These are phyloP conservation scores for Pseudozyma hubeiensis DNA, from an alignment of 1,284 basidiomycete genomes.

Conservation along the genomic window DNA sequence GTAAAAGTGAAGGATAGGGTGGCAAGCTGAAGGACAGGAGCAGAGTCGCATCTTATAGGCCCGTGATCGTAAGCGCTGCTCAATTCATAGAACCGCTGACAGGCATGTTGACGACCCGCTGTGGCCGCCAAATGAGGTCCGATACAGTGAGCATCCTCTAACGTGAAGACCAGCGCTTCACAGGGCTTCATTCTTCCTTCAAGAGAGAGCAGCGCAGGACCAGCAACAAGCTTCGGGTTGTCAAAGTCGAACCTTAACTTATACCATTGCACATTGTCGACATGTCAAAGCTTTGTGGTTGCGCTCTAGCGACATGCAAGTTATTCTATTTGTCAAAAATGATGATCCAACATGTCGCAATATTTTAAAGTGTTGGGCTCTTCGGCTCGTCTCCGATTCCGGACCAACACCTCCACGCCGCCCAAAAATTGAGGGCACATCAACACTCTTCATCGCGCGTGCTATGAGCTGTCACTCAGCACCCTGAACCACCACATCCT, in stretches of 20 bases:
- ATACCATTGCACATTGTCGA: slow-evolving; percentile 1
- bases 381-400: slow-evolving; percentile 1
- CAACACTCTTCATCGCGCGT: slow-evolving; percentile 26
- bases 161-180: too few species aligned
- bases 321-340: neutral
- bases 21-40: too few species aligned
- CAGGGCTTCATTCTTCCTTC: too few species aligned
- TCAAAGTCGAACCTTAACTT: too few species aligned
- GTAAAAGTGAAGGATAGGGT: too few species aligned
- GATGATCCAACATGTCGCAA: slow-evolving; percentile 1
- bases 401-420: slow-evolving; percentile 45
- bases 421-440: slow-evolving; percentile 7
- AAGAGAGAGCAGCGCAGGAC: too few species aligned
- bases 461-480: slow-evolving; percentile 15
- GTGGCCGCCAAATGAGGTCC: neutral
- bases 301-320: neutral
- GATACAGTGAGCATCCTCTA: too few species aligned
- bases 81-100: too few species aligned
- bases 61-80: too few species aligned
- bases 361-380: neutral
- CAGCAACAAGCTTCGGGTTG: too few species aligned
- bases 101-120: neutral
- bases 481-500: neutral
- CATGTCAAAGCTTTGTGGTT: slow-evolving; percentile 8
- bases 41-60: too few species aligned